Evolutionary conservation across 441 rosid species (phyloP), one percentile per base, ranked within the genome.

Genomic region (Gossypium davidsonii): DNA sequence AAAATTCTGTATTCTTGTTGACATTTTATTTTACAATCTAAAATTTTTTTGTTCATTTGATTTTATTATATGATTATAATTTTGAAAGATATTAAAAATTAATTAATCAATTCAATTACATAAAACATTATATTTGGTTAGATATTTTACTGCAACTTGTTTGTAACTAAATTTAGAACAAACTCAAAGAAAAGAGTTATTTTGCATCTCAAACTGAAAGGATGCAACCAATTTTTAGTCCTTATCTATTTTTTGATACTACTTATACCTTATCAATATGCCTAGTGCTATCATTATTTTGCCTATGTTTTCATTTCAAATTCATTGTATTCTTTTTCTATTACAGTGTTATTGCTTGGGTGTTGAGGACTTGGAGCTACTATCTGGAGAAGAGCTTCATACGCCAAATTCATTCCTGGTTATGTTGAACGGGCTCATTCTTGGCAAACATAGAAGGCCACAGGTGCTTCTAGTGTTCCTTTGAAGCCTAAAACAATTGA

Each of bases 391-490:
- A 80, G 99, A 93, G 87, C 97, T 95, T 78, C 99, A 93, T 73
- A 79, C 85, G 26, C 91, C 95, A 68, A 80, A 87, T 81, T 91
- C 99, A 70, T 95, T 80, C 79, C 79, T 95, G 74, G 93, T 93
- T 78, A 89, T 91, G 72, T 73, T 90, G 39, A 95, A 95, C 77
- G 99, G 99, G 78, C 90, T 89, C 68, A 93, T 95, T 72, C 91
- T 93, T 73, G 99, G 99, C 73, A 95, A 93, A 83, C 98, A 93
- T 78, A 85, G 92, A 76, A 88, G 87, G 83, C 99, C 99, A 37
- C 97, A 87, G 91, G 99, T 92, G 86, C 57, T 25, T 42, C 3
- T 34, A 12, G 6, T 53, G 61, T 75, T 72, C 39, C 4, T 20
- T 67, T 73, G 44, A 72, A 28, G 46, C 46, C n/a, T 15, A 67